Conservation (phyloP, 768 basidiomycete genomes). For the Gyrodon lividus region DNA sequence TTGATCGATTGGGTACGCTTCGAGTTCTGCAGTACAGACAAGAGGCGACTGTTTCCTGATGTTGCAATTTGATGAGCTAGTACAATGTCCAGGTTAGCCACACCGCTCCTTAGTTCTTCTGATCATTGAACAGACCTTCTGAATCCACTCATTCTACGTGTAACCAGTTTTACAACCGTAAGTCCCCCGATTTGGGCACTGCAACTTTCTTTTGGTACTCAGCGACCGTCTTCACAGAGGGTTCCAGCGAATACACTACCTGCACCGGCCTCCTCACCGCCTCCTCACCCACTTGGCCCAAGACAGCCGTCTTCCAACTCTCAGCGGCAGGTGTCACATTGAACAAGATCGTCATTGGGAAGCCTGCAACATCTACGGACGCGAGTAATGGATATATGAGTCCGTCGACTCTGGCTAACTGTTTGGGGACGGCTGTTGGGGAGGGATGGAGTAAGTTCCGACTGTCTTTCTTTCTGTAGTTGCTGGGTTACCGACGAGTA, state of each 20-base stretch:
- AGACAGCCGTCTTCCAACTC: slow-evolving; percentile 49
- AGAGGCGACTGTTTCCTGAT: neutral
- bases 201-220: neutral
- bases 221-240: slow-evolving; percentile 26
- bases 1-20: slow-evolving; percentile 40
- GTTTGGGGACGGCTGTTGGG: slow-evolving; percentile 57
- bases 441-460: slow-evolving; percentile 63
- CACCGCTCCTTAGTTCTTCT: neutral
- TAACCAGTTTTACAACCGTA: slow-evolving; percentile 7
- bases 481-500: too few species aligned
- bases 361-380: slow-evolving; percentile 53
- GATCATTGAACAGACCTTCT: neutral
- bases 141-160: neutral
- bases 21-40: neutral
- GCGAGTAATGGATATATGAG: slow-evolving; percentile 60
- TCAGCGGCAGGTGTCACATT: slow-evolving; percentile 52
- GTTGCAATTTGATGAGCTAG: slow-evolving; percentile 12
- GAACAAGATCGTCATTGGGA: slow-evolving; percentile 74
- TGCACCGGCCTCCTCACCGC: slow-evolving; percentile 38
- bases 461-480: neutral
- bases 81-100: slow-evolving; percentile 38
- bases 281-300: slow-evolving; percentile 42
- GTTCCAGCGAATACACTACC: slow-evolving; percentile 36
- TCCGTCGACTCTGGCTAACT: slow-evolving; percentile 53
- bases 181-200: neutral